A percentile compares a stretch with the other conserved stretches of the same genome.
These are phyloP conservation scores for Sporothrix globosa DNA, from an alignment of 2,329 filamentous ascomycete species.

Conservation along the genomic window DNA sequence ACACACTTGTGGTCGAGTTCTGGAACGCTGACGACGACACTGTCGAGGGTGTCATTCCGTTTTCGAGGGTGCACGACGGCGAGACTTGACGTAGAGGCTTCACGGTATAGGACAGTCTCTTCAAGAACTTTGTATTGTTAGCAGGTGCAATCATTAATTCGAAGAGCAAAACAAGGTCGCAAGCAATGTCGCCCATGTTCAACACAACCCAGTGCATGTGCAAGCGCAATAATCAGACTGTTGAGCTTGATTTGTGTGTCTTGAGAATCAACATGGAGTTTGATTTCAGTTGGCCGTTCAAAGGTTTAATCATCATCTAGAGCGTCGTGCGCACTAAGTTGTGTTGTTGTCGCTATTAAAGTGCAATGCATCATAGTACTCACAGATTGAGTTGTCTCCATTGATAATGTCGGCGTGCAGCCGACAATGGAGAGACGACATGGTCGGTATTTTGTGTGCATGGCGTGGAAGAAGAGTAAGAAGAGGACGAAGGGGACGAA, in stretches of 20 bases:
- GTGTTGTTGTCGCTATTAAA: background rate
- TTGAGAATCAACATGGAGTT: conserved; percentile 56
- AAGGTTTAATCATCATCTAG: conserved; percentile 60
- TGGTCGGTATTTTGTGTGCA: background rate
- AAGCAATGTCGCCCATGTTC: background rate
- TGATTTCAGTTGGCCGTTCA: conserved; percentile 68
- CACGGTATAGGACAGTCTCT: background rate
- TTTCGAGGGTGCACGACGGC: conserved; percentile 37
- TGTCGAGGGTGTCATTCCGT: conserved; percentile 43
- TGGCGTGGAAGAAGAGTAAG: background rate
- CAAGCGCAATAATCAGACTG: conserved; percentile 55
- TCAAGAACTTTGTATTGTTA: background rate
- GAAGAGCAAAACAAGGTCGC: background rate
- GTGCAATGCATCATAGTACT: conserved; percentile 32
- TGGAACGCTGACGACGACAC: conserved; percentile 32
- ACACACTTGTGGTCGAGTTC: conserved; percentile 43
- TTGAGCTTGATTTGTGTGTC: conserved; percentile 51
- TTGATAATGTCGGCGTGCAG: background rate
- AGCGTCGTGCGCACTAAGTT: conserved; percentile 30
- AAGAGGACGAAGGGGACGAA: background rate
- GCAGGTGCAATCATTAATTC: background rate
- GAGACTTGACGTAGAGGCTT: background rate
- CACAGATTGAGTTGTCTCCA: conserved; percentile 22
- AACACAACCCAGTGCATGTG: conserved; percentile 19
- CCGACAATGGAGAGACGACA: background rate